These are phyloP conservation scores for Trichophaea hybrida DNA, from an alignment of 2,329 filamentous ascomycete species.

Conservation along the genomic window DNA sequence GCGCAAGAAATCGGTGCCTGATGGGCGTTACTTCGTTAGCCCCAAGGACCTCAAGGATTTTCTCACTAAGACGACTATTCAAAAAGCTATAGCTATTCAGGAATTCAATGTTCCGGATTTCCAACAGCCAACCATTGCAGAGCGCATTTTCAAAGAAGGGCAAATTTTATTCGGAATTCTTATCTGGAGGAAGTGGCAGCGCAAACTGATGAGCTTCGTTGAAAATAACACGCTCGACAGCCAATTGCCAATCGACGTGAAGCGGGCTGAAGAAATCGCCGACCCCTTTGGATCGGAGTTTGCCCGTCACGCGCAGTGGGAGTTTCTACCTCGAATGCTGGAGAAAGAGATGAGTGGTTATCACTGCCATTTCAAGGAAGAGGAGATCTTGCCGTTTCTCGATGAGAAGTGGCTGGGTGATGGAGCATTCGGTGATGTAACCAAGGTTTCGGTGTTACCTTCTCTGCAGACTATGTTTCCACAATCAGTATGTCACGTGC, in stretches of 20 bases:
- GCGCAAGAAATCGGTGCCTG: neutral
- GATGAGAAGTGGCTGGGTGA: neutral
- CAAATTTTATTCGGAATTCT: neutral
- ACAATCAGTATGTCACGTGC: neutral
- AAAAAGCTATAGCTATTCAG: neutral
- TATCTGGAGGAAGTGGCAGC: neutral
- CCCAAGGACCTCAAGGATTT: neutral
- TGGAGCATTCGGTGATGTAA: neutral
- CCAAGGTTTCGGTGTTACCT: neutral
- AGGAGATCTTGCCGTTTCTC: neutral
- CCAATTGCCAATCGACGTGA: neutral
- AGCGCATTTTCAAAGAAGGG: neutral
- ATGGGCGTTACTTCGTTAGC: neutral
- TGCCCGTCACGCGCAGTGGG: neutral
- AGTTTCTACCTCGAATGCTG: neutral
- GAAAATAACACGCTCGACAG: neutral
- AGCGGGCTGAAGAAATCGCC: neutral
- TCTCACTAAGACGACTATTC: neutral
- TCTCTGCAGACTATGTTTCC: neutral
- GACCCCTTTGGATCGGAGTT: neutral
- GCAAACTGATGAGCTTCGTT: neutral
- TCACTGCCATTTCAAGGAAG: neutral
- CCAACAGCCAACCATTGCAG: neutral
- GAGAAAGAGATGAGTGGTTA: neutral
- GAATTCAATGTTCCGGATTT: neutral